These are phyloP conservation scores for Conringia planisiliqua DNA, from an alignment of 345 rosid species.

Conservation along the genomic window DNA sequence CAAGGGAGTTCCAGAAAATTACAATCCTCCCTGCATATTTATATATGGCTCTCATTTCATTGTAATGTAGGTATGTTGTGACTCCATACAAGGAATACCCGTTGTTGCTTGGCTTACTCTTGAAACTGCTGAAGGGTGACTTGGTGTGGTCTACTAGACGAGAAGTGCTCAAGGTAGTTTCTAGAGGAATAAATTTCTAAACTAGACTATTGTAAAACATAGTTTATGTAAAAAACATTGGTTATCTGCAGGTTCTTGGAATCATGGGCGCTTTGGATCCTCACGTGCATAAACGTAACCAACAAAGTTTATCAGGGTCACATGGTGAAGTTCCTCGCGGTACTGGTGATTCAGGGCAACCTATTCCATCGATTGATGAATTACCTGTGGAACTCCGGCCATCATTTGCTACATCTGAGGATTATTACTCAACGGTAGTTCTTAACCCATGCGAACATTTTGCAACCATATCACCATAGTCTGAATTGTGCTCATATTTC, in stretches of 20 bases:
- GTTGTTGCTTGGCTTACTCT: constrained; percentile 82
- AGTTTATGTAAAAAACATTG: constrained; percentile 24
- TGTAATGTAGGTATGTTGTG: constrained; percentile 73
- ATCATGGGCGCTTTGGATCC: constrained; percentile 99
- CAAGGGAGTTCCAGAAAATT: constrained; percentile 8
- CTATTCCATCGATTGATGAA: constrained; percentile 82
- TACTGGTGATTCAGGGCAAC: constrained; percentile 94
- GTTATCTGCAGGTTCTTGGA: constrained; percentile 78
- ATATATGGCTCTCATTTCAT: constrained; percentile 18
- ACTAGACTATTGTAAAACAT: constrained; percentile 14
- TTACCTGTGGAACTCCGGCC: constrained; percentile 89
- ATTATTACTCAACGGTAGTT: constrained; percentile 89
- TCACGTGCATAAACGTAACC: constrained; percentile 86
- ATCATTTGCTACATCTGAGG: constrained; percentile 92
- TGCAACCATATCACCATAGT: constrained; percentile 9
- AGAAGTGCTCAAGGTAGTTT: constrained; percentile 91
- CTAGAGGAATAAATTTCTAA: constrained; percentile 15
- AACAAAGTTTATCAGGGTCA: constrained; percentile 66
- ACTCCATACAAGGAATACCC: constrained; percentile 95
- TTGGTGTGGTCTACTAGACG: constrained; percentile 93
- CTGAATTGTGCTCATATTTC: constrained; percentile 24
- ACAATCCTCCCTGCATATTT: neutral
- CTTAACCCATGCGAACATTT: constrained; percentile 10
- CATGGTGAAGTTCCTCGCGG: constrained; percentile 89
- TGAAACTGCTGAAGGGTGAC: constrained; percentile 96